These are phyloP conservation scores for Dendrothele bispora DNA, from an alignment of 768 basidiomycete genomes.

Conservation along the genomic window DNA sequence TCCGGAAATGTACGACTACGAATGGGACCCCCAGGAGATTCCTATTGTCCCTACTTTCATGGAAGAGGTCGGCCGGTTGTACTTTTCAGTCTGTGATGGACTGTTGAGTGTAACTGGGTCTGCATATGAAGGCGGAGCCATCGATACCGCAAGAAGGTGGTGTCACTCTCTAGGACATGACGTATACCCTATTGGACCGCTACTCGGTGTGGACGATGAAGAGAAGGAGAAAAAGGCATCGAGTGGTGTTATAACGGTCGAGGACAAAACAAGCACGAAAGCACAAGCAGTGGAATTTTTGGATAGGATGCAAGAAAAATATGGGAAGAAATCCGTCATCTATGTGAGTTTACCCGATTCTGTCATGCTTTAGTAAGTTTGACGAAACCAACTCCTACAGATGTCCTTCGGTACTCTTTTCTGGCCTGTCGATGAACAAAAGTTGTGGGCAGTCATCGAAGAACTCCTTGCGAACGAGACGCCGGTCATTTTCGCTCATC, in stretches of 20 bases:
- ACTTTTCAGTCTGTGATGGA: neutral
- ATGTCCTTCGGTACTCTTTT: conserved; percentile 6
- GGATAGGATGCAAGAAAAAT: neutral
- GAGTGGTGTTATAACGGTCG: too few species aligned
- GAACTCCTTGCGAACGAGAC: neutral
- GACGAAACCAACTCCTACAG: neutral
- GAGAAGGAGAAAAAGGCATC: too few species aligned
- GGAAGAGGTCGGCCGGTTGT: too few species aligned
- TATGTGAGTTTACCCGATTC: neutral
- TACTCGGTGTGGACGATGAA: too few species aligned
- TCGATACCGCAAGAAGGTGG: conserved; percentile 3
- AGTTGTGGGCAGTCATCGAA: conserved; percentile 4
- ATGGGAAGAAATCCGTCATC: neutral
- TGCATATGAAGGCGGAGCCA: conserved; percentile 1
- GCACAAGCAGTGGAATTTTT: too few species aligned
- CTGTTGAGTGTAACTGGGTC: conserved; percentile 3
- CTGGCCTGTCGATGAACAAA: conserved; percentile 2
- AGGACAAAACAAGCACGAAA: too few species aligned
- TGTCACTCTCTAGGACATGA: neutral
- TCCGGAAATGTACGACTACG: conserved; percentile 8
- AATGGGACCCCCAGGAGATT: conserved; percentile 5
- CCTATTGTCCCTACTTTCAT: neutral
- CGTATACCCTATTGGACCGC: conserved; percentile 1
- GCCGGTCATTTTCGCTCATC: conserved; percentile 4
- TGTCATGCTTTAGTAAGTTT: too few species aligned